Evolutionary conservation across 352 stramenopile species (phyloP), one percentile per base, ranked within the genome.

Genomic region (Elongisporangium senticosum): DNA sequence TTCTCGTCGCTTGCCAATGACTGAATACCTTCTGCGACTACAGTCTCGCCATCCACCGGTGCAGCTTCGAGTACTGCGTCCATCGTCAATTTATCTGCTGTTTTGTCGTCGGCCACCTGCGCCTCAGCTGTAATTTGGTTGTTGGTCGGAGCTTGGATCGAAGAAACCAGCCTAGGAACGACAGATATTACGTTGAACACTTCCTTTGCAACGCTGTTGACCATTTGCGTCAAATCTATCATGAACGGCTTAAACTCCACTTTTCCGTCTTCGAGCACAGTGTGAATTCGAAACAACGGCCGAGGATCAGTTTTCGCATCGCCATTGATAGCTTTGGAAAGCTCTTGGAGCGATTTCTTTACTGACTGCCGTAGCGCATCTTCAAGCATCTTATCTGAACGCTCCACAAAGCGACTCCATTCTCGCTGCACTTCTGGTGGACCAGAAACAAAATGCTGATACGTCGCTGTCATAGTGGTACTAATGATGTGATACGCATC

Each of bases 191-290:
- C 86, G 33, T 86, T 95, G 64, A 98, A 97, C n/a, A 98, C 86
- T 60, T 98, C 88, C 66, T 98, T 98, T 2, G 90, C 88, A 7
- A 98, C 87, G 8, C 77, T 93, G 68, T 98, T 98, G 14, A 98
- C 90, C 73, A 96, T 96, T 58, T 98, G 90, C 1, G 90, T 98
- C 0, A 98, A 72, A 56, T 97, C 89, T 3, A 94, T 80, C 87
- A 98, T 98, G 43, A 95, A 89, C 6, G 95, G 95, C 49, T 90
- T 89, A 66, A 97, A 98, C 64, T 97, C 91, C 19, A 98, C 90
- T 51, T 87, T 88, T 55, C 77, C 96, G 56, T 96, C 87, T 73
- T 98, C 94, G 11, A 98, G 79, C 17, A 98, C 83, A 7, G 98
- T 88, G 55, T 97, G 93, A 26, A 98, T 93, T 8, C 82, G 77